phyloP scores from a whole-genome alignment of 1,284 basidiomycete species.

The Cerrena zonata region DNA sequence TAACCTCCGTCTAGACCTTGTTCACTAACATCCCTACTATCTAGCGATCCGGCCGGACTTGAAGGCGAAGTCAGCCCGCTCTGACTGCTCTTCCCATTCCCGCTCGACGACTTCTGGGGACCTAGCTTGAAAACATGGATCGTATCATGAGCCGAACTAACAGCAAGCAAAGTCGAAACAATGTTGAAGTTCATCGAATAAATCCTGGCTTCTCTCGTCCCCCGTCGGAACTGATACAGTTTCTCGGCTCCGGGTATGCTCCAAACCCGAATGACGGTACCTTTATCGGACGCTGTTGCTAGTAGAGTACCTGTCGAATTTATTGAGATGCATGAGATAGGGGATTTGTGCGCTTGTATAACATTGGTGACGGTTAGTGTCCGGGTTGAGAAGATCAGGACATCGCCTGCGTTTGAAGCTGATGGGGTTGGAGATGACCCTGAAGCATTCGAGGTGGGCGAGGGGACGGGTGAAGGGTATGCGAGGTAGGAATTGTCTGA shows the following conservation, averaged over 20 bases:
- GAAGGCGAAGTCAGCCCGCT: neutral
- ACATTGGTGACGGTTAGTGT: slow-evolving; percentile 89
- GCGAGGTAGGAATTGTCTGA: slow-evolving; percentile 94
- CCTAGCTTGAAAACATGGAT: slow-evolving; percentile 94
- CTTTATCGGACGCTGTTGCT: slow-evolving; percentile 92
- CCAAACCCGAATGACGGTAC: slow-evolving; percentile 96
- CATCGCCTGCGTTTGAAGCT: slow-evolving; percentile 69
- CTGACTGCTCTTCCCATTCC: slow-evolving; percentile 12
- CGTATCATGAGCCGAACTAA: slow-evolving; percentile 89
- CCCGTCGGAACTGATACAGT: slow-evolving; percentile 90
- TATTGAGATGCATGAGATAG: slow-evolving; percentile 82
- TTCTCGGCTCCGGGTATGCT: slow-evolving; percentile 87
- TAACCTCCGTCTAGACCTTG: slow-evolving; percentile 65
- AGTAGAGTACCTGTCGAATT: slow-evolving; percentile 87
- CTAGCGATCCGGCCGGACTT: slow-evolving; percentile 20
- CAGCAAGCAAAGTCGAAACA: slow-evolving; percentile 78
- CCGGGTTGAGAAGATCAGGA: slow-evolving; percentile 89
- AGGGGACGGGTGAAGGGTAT: slow-evolving; percentile 90
- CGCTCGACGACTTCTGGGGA: slow-evolving; percentile 21
- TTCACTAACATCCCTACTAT: slow-evolving; percentile 49
- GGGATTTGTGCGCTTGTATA: slow-evolving; percentile 94
- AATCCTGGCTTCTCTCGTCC: slow-evolving; percentile 81
- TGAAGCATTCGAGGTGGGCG: slow-evolving; percentile 53
- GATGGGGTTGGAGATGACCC: slow-evolving; percentile 35
- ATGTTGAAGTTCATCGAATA: slow-evolving; percentile 91